These are phyloP conservation scores for Prunus mira DNA, from an alignment of 306 rosid species.

Conservation along the genomic window DNA sequence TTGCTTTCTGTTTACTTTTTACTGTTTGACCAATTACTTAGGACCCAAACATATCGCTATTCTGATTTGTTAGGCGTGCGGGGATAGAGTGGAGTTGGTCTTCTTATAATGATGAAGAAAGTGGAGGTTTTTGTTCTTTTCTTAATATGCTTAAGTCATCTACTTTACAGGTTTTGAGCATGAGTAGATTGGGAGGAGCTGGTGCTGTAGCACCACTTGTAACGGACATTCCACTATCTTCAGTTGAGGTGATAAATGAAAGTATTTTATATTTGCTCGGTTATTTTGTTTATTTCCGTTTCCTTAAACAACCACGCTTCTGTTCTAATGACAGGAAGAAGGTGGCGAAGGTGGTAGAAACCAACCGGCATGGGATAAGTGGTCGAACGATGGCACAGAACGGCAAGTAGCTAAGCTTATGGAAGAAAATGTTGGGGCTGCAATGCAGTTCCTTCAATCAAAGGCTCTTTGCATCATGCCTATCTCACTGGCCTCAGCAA, in stretches of 20 bases:
- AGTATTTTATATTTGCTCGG: not conserved
- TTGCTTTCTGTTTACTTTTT: not conserved
- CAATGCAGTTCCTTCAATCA: conserved; percentile 94
- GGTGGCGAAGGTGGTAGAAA: conserved; percentile 81
- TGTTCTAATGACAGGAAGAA: conserved; percentile 54
- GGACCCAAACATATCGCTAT: not conserved
- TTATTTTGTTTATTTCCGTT: not conserved
- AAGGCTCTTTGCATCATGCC: conserved; percentile 98
- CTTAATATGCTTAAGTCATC: conserved; percentile 12
- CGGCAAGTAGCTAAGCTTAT: conserved; percentile 85
- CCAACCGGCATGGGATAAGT: conserved; percentile 93
- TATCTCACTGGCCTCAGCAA: conserved; percentile 84
- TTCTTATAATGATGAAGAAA: conserved; percentile 14
- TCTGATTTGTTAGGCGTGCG: conserved; percentile 13
- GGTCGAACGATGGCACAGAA: conserved; percentile 91
- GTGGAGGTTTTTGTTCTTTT: not conserved
- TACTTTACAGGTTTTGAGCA: conserved; percentile 86
- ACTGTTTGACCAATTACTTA: not conserved
- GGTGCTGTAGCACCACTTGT: conserved; percentile 98
- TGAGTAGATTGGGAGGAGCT: conserved; percentile 98
- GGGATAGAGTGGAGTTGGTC: conserved; percentile 7
- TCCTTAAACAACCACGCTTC: conserved; percentile 6
- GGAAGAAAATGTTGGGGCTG: conserved; percentile 95
- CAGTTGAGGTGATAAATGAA: conserved; percentile 68
- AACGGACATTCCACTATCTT: conserved; percentile 85